Evolutionary conservation across 2,329 filamentous ascomycete species (phyloP), one percentile per base, ranked within the genome.

Genomic region (Pseudogymnoascus sp.): DNA sequence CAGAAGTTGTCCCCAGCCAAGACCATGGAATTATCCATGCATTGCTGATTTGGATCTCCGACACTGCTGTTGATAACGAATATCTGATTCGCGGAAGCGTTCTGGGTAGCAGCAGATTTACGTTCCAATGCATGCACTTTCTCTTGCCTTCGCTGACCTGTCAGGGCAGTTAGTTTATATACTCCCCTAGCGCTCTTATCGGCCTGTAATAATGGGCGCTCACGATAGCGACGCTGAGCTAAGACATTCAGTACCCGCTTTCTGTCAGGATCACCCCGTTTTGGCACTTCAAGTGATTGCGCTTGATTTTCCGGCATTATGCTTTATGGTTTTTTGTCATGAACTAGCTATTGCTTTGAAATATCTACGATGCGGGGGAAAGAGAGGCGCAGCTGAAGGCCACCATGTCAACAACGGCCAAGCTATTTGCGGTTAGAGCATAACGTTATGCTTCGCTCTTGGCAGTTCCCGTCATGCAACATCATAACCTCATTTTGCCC

Each of bases 151-250:
- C 63, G 61, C 26, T 64, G 63, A 24, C 63, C 63, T 64, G 44
- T n/a, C 14, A 11, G 24, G 6, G 47, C n/a, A 37, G 37, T 42
- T n/a, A 56, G 44, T 24, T 29, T 56, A 62, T 62, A 21, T 26
- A 13, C 19, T 24, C 24, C 24, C 24, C 6, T 19, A 3, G 14
- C 1, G 24, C 24, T 53, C 24, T 29, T 31, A 53, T 53, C 14
- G 8, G 14, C 14, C 2, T 31, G n/a, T 16, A 31, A 14, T 6
- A 5, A 11, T 53, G 61, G 40, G 21, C 24, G 24, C 62, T 63
- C 56, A 64, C 63, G 63, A 50, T 64, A 64, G 61, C 63, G 33
- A 19, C 63, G 63, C 47, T 64, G 63, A 14, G 63, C 63, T 13
- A 64, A 40, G 42, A 64, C 61, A 19, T 64, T 64, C n/a, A 64